These are phyloP conservation scores for Violaceomyces palustris DNA, from an alignment of 1,284 basidiomycete genomes.

Conservation along the genomic window DNA sequence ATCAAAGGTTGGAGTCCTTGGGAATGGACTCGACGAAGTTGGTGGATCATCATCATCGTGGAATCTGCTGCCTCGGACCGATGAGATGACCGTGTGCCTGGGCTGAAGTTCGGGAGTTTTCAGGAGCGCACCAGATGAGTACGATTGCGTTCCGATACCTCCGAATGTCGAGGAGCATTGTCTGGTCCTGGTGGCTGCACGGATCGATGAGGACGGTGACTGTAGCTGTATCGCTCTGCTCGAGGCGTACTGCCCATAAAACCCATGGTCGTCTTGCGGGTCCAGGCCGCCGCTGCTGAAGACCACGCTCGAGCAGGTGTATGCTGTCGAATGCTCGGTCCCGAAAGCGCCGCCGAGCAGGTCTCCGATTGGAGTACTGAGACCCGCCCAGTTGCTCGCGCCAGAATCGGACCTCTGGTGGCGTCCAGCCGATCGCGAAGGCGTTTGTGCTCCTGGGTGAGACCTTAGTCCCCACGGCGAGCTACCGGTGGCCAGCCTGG, in stretches of 20 bases:
- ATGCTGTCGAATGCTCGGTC: slow-evolving; percentile 20
- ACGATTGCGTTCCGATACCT: slow-evolving; percentile 15
- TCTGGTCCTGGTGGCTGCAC: slow-evolving; percentile 8
- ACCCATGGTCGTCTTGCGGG: slow-evolving; percentile 13
- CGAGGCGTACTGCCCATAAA: slow-evolving; percentile 16
- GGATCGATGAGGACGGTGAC: slow-evolving; percentile 32
- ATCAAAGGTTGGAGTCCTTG: slow-evolving; percentile 32
- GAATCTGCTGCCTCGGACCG: slow-evolving; percentile 11
- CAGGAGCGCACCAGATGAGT: slow-evolving; percentile 18
- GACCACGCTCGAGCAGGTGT: slow-evolving; percentile 30
- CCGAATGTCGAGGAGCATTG: slow-evolving; percentile 5
- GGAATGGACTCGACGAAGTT: slow-evolving; percentile 32
- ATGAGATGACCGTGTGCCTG: slow-evolving; percentile 13
- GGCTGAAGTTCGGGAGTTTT: slow-evolving; percentile 32
- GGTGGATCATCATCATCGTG: slow-evolving; percentile 20
- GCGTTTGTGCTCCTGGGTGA: slow-evolving; percentile 17
- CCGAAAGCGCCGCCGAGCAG: slow-evolving; percentile 26
- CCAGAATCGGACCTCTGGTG: slow-evolving; percentile 24
- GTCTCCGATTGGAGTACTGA: slow-evolving; percentile 21
- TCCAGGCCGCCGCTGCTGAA: slow-evolving; percentile 27
- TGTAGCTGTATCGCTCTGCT: slow-evolving; percentile 29
- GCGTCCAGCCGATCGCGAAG: slow-evolving; percentile 20
- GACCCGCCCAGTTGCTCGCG: slow-evolving; percentile 29
- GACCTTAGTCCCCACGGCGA: slow-evolving; percentile 19
- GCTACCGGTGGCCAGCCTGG: slow-evolving; percentile 25